A percentile compares a stretch with the other conserved stretches of the same genome.
Evolutionary conservation across 2,329 filamentous ascomycete species (phyloP).

Genomic region (Tolypocladium paradoxum): DNA sequence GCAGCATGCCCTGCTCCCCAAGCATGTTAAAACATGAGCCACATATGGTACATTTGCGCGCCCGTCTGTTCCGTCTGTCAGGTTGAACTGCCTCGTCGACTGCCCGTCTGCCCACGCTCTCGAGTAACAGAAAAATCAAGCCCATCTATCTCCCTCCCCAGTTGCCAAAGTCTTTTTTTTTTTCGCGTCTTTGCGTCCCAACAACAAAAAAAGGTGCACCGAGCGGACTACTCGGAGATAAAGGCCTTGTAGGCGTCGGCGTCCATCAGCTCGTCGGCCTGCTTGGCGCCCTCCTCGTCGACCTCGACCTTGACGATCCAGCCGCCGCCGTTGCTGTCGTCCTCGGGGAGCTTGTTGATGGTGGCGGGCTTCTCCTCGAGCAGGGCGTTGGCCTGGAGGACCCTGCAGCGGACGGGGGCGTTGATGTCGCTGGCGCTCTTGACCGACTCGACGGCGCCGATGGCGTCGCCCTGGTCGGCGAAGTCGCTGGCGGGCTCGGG

Average conservation of each 20-base stretch:
- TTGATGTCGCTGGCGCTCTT: conserved; percentile 98
- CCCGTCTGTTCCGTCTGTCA: background rate
- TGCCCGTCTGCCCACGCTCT: background rate
- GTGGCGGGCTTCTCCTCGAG: conserved; percentile 77
- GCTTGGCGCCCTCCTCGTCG: conserved; percentile 49
- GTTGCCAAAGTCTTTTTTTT: background rate
- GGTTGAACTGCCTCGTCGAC: conserved; percentile 4
- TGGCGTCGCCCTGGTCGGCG: conserved; percentile 65
- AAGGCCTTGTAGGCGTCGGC: conserved; percentile 68
- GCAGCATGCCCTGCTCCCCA: background rate
- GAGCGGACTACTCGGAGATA: conserved; percentile 25
- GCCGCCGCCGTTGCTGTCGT: conserved; percentile 60
- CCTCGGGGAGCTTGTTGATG: conserved; percentile 87
- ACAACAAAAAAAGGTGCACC: background rate
- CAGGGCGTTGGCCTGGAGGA: conserved; percentile 60
- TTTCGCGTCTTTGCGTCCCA: background rate
- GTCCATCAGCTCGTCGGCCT: conserved; percentile 70
- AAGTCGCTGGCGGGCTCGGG: conserved; percentile 55
- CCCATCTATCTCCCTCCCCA: background rate
- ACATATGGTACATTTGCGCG: background rate
- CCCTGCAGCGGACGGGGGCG: conserved; percentile 68
- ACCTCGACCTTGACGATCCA: conserved; percentile 91
- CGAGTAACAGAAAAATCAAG: background rate
- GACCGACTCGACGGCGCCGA: conserved; percentile 94
- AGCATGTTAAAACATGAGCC: conserved; percentile 1